phyloP scores from a whole-genome alignment of 371 early-diverging fungal genomes.

The Mortierella sp. region DNA sequence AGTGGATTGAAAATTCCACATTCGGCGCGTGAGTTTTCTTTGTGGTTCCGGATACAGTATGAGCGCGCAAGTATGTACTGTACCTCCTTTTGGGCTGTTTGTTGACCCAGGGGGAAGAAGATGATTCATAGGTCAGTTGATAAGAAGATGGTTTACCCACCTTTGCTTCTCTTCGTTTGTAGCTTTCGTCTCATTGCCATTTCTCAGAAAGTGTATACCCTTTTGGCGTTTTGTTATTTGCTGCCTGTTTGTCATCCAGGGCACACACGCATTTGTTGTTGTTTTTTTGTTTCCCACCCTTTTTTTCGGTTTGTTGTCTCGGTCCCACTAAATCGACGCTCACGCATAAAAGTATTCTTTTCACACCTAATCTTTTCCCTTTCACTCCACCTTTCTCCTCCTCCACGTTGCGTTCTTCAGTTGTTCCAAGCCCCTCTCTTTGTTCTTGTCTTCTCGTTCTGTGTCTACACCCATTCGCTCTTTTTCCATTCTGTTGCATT shows the following conservation, averaged over 20 bases:
- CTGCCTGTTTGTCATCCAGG: too few relatives aligned
- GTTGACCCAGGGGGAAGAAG: too few relatives aligned
- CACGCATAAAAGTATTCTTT: constrained; percentile 3
- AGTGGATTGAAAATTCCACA: constrained; percentile 9
- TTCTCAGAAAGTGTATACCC: too few relatives aligned
- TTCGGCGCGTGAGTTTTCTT: background rate
- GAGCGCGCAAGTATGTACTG: too few relatives aligned
- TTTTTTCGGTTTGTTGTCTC: background rate
- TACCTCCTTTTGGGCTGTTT: too few relatives aligned
- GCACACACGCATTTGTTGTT: background rate
- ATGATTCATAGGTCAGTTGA: too few relatives aligned
- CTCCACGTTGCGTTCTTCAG: background rate
- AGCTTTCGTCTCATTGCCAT: background rate
- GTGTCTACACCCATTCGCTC: constrained; percentile 28
- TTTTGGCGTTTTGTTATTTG: too few relatives aligned
- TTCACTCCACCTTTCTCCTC: background rate
- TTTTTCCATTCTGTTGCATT: constrained; percentile 11
- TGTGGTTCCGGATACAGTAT: background rate
- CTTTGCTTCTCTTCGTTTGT: background rate
- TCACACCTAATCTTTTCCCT: constrained; percentile 19
- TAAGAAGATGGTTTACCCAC: background rate
- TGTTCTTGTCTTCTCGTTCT: constrained; percentile 22
- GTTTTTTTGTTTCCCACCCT: background rate
- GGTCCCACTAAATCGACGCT: background rate
- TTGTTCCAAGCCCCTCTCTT: background rate